Percentiles rank a stretch among this genome's conserved stretches.
These are phyloP conservation scores for Fusarium foetens DNA, from an alignment of 2,329 filamentous ascomycete species.

Conservation along the genomic window DNA sequence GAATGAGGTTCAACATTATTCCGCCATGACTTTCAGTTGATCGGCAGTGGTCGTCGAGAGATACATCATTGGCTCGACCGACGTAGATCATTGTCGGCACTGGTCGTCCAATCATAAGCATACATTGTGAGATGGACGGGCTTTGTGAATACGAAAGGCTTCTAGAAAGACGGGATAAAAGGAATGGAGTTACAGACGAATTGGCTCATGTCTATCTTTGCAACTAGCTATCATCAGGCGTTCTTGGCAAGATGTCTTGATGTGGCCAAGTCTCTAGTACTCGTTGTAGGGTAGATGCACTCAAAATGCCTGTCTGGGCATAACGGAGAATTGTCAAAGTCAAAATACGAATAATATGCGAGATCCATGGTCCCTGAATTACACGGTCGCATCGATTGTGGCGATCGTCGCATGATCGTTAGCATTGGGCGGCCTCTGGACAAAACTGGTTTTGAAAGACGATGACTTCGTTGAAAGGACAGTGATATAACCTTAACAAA, in stretches of 20 bases:
- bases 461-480: neutral
- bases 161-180: neutral
- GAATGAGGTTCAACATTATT: neutral
- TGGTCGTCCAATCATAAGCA: accelerated
- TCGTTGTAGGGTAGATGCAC: neutral
- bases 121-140: too few relatives aligned
- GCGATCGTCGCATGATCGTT: neutral
- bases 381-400: neutral
- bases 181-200: accelerated
- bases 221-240: neutral
- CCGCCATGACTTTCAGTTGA: too few relatives aligned
- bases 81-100: accelerated
- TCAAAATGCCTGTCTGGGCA: neutral
- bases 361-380: neutral
- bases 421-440: neutral
- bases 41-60: accelerated
- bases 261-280: accelerated
- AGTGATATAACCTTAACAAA: neutral
- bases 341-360: neutral
- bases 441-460: neutral
- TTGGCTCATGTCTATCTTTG: neutral
- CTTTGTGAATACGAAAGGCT: too few relatives aligned
- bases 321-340: too few relatives aligned
- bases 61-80: too few relatives aligned
- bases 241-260: neutral